A percentile compares a stretch with the other conserved stretches of the same genome.
These are phyloP conservation scores for Chlamydomonas applanata DNA, from an alignment of 139 green algal species.

Conservation along the genomic window DNA sequence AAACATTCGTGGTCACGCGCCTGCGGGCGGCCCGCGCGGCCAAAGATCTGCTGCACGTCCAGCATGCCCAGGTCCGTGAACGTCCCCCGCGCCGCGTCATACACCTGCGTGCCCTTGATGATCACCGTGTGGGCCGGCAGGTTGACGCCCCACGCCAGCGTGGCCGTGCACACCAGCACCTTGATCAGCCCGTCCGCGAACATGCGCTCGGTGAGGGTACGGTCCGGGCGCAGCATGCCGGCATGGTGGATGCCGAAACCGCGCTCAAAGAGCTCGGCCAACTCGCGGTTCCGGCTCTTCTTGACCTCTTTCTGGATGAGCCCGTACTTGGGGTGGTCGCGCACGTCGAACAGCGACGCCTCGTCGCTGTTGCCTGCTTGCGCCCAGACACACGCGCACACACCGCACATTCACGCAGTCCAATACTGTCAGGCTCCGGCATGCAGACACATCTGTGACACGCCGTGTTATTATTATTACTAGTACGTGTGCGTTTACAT, in stretches of 20 bases:
- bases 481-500: too few species aligned
- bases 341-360: conserved; percentile 58
- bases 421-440: too few species aligned
- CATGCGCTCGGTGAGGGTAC: conserved; percentile 86
- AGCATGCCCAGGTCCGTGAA: conserved; percentile 96
- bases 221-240: conserved; percentile 94
- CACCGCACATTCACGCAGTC: neutral
- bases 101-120: conserved; percentile 99
- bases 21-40: conserved; percentile 91
- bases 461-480: too few species aligned
- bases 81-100: conserved; percentile 87
- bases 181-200: conserved; percentile 88
- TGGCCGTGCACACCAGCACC: conserved; percentile 94
- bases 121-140: conserved; percentile 94
- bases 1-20: neutral
- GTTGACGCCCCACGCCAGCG: conserved; percentile 98
- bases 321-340: conserved; percentile 56
- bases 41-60: conserved; percentile 99
- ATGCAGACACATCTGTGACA: too few species aligned
- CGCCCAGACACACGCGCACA: neutral
- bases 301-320: conserved; percentile 75
- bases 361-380: conserved; percentile 54
- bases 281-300: conserved; percentile 89
- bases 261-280: conserved; percentile 78
- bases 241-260: conserved; percentile 96